phyloP scores from a whole-genome alignment of 2,329 filamentous ascomycete species.

The Penicillium hesseltinei region DNA sequence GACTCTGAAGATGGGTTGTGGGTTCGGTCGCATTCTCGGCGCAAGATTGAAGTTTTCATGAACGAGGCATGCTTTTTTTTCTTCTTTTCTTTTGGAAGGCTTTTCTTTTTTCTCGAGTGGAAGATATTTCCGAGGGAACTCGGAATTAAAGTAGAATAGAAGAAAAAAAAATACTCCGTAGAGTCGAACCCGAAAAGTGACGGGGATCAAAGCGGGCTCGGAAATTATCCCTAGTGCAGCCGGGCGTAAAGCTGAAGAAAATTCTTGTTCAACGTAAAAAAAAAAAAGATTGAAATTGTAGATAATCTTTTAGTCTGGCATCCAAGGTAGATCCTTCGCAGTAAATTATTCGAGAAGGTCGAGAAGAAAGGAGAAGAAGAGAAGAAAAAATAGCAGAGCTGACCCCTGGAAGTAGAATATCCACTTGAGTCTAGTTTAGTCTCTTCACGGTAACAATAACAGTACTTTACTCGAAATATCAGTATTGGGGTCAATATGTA shows the following conservation, averaged over 20 bases:
- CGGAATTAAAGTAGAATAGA: background rate
- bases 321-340: slow-evolving; percentile 4
- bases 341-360: background rate
- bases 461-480: slow-evolving; percentile 1
- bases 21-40: slow-evolving; percentile 30
- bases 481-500: background rate
- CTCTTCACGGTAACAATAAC: slow-evolving; percentile 23
- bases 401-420: slow-evolving; percentile 27
- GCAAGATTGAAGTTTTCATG: slow-evolving; percentile 19
- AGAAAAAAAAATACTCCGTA: background rate
- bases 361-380: slow-evolving; percentile 8
- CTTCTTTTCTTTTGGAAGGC: background rate
- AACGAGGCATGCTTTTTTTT: slow-evolving; percentile 17
- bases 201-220: slow-evolving; percentile 19
- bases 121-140: slow-evolving; percentile 2
- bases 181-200: slow-evolving; percentile 10
- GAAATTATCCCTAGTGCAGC: slow-evolving; percentile 23
- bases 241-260: slow-evolving; percentile 12
- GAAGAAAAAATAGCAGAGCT: slow-evolving; percentile 6
- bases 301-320: background rate
- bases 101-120: background rate
- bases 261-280: slow-evolving; percentile 6
- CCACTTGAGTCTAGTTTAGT: slow-evolving; percentile 24
- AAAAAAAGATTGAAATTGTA: slow-evolving; percentile 9
- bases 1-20: slow-evolving; percentile 17